Evolutionary conservation across 805 yeast genomes (phyloP).

Genomic region (Metschnikowia bowlesiae): DNA sequence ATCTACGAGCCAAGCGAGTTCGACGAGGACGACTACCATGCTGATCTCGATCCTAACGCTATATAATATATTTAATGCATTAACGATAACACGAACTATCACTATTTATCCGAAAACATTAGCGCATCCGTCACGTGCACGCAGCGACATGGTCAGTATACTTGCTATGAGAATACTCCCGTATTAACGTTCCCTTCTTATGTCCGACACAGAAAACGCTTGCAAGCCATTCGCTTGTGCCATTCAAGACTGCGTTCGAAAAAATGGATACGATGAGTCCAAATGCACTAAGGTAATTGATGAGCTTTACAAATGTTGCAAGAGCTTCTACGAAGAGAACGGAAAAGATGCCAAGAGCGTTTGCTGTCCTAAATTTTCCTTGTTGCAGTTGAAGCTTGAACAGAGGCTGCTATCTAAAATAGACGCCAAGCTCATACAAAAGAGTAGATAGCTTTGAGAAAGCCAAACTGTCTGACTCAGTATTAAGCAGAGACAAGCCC

Average conservation of each 20-base stretch:
- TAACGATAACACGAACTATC: not conserved
- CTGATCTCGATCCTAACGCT: constrained; percentile 43
- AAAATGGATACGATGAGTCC: constrained; percentile 63
- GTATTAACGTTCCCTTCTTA: not conserved
- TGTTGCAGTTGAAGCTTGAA: constrained; percentile 58
- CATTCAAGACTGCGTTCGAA: constrained; percentile 72
- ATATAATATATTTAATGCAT: constrained; percentile 5
- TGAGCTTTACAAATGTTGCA: constrained; percentile 70
- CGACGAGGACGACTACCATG: constrained; percentile 51
- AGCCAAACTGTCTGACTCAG: no score
- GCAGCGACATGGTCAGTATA: not conserved
- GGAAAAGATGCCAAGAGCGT: constrained; percentile 60
- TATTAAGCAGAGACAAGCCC: no score
- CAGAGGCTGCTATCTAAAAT: constrained; percentile 55
- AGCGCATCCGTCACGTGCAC: constrained; percentile 4
- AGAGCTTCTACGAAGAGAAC: constrained; percentile 53
- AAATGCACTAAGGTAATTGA: constrained; percentile 70
- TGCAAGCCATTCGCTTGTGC: constrained; percentile 81
- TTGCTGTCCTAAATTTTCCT: constrained; percentile 72
- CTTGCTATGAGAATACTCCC: not conserved
- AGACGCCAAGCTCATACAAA: constrained; percentile 50
- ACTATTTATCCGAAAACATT: not conserved
- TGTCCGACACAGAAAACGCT: constrained; percentile 29
- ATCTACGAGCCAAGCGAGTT: constrained; percentile 46
- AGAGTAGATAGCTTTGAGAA: not conserved